Percentiles rank a stretch among this genome's conserved stretches.
Evolutionary conservation across 139 green algal species (phyloP).

Genomic region (Microglena sp.): DNA sequence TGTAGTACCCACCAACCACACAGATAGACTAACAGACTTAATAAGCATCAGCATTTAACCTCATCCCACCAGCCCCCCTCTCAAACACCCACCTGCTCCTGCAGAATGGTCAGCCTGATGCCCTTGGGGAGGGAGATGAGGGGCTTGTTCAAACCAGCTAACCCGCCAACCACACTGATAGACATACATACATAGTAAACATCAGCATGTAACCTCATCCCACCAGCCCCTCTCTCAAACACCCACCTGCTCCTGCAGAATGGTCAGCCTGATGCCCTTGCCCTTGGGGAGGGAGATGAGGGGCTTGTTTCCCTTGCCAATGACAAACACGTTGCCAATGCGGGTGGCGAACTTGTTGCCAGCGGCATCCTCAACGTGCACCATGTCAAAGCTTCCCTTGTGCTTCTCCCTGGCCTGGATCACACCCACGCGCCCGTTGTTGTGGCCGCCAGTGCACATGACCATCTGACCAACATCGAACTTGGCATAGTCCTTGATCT

Average conservation of each 20-base stretch:
- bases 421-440: slow-evolving; percentile 86
- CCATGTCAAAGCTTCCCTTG: slow-evolving; percentile 83
- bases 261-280: slow-evolving; percentile 92
- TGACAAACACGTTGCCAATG: slow-evolving; percentile 92
- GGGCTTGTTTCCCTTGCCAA: slow-evolving; percentile 94
- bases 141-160: too few relatives aligned
- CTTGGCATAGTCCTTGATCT: slow-evolving; percentile 91
- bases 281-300: slow-evolving; percentile 94
- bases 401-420: slow-evolving; percentile 94
- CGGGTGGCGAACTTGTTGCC: slow-evolving; percentile 93
- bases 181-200: too few relatives aligned
- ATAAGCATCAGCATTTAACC: too few relatives aligned
- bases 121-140: slow-evolving; percentile 95
- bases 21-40: too few relatives aligned
- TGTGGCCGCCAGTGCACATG: slow-evolving; percentile 89
- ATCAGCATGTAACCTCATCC: too few relatives aligned
- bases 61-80: too few relatives aligned
- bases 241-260: slow-evolving; percentile 97
- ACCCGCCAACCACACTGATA: too few relatives aligned
- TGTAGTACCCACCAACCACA: too few relatives aligned
- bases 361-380: slow-evolving; percentile 89
- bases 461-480: slow-evolving; percentile 93
- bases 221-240: too few relatives aligned
- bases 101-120: slow-evolving; percentile 87
- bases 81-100: too few relatives aligned